A percentile compares a stretch with the other conserved stretches of the same genome.
Conservation (phyloP, 1,284 basidiomycete genomes). For the Cutaneotrichosporon daszewskae region DNA sequence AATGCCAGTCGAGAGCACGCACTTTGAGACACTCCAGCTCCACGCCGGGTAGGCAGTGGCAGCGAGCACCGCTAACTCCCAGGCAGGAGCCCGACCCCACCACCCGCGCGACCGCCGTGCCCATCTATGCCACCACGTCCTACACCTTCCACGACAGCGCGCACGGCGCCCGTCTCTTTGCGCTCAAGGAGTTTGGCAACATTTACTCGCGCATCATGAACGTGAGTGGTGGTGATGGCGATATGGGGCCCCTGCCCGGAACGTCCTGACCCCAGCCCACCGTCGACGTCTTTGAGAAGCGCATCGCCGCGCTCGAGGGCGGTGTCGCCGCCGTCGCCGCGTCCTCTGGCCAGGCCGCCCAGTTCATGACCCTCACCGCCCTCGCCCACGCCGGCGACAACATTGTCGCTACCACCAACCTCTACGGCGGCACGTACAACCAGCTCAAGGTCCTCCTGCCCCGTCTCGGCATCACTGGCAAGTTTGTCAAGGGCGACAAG, state of each 20-base stretch:
- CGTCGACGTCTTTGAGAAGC: constrained; percentile 75
- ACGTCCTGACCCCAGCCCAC: constrained; percentile 53
- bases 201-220: constrained; percentile 76
- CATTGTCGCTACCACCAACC: constrained; percentile 64
- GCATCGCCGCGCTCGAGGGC: constrained; percentile 76
- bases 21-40: constrained; percentile 21
- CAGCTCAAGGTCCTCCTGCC: constrained; percentile 63
- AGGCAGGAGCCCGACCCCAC: constrained; percentile 15
- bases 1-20: constrained; percentile 6
- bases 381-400: constrained; percentile 71
- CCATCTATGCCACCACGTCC: constrained; percentile 44
- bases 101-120: constrained; percentile 19
- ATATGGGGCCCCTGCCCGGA: no score
- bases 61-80: no score
- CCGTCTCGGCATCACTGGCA: constrained; percentile 60
- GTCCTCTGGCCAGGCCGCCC: constrained; percentile 72
- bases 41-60: constrained; percentile 13
- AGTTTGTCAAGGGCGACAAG: constrained; percentile 63
- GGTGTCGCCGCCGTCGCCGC: constrained; percentile 73
- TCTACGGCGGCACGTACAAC: constrained; percentile 77
- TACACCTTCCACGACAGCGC: constrained; percentile 73
- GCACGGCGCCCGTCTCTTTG: constrained; percentile 80
- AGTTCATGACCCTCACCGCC: constrained; percentile 67
- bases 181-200: constrained; percentile 63
- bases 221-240: constrained; percentile 13